Evolutionary conservation across 306 rosid species (phyloP).

Genomic region (Inga oerstediana): DNA sequence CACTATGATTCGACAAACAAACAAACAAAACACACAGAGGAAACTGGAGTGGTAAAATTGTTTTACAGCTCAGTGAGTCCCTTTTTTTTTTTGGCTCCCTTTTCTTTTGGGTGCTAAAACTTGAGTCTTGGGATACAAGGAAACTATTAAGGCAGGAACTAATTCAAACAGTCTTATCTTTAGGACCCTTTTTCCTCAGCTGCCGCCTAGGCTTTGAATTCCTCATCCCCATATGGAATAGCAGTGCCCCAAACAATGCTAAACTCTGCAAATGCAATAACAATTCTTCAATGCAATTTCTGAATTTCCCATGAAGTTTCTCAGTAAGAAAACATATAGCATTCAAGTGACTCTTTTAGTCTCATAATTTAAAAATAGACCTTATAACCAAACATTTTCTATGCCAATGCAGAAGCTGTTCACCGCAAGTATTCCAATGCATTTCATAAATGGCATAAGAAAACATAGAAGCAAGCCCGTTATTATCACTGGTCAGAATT

Average conservation of each 20-base stretch:
- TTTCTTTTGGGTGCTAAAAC: not conserved
- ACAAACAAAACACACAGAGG: not conserved
- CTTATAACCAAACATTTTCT: too few species aligned
- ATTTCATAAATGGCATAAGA: not conserved
- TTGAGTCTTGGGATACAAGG: not conserved
- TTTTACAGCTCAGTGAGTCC: not conserved
- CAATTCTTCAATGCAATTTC: not conserved
- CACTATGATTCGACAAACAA: not conserved
- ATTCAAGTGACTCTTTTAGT: too few species aligned
- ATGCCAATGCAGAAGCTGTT: too few species aligned
- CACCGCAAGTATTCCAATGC: not conserved
- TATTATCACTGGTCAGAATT: not conserved
- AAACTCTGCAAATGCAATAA: slow-evolving; percentile 47
- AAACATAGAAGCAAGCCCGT: not conserved
- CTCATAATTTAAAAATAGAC: too few species aligned
- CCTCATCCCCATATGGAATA: slow-evolving; percentile 65
- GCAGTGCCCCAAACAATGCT: slow-evolving; percentile 74
- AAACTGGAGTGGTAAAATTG: not conserved
- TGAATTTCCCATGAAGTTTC: not conserved
- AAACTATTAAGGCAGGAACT: not conserved
- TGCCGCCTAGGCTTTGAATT: slow-evolving; percentile 56
- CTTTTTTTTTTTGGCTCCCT: not conserved
- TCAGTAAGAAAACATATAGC: not conserved
- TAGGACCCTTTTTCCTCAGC: slow-evolving; percentile 49
- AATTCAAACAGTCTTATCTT: slow-evolving; percentile 47